Base-by-base conservation (phyloP, 805 yeast species). In the Candida koratica region DNA sequence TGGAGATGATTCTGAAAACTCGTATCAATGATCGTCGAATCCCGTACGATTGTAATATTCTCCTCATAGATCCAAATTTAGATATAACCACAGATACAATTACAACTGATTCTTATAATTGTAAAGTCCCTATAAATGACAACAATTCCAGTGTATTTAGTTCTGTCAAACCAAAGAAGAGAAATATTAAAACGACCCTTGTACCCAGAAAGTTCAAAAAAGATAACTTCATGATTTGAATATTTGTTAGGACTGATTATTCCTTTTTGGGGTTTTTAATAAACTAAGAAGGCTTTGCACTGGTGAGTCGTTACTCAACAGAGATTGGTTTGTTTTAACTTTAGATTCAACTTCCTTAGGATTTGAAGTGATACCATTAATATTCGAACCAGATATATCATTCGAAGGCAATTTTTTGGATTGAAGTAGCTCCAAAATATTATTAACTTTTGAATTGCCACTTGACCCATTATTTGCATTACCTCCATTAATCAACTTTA, bases 221-320 rank as follows among this genome's bases (percentile, higher is more conserved):
- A n/a, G n/a, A n/a, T n/a, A n/a, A n/a, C n/a, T n/a, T n/a, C n/a
- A n/a, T n/a, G n/a, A n/a, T n/a, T n/a, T n/a, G n/a, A n/a, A n/a
- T n/a, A n/a, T n/a, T n/a, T n/a, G n/a, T n/a, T n/a, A n/a, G n/a
- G n/a, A n/a, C n/a, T n/a, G n/a, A n/a, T n/a, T n/a, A n/a, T n/a
- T n/a, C n/a, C n/a, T n/a, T n/a, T n/a, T n/a, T n/a, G 37, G 37
- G 5, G 24, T 13, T 12, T 25, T 34, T n/a, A 42, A 42, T 29
- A 46, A 26, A 17, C 41, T 46, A 28, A 37, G 45, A 38, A 35
- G 45, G 39, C 36, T 49, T 38, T 40, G 43, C 37, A 39, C 40
- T 33, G 41, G 48, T 28, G 9, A 29, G 7, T 34, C 16, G 14
- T n/a, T n/a, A n/a, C n/a, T n/a, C n/a, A n/a, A n/a, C n/a, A n/a